These are phyloP conservation scores for Malus hybrid DNA, from an alignment of 331 rosid species.

Conservation along the genomic window DNA sequence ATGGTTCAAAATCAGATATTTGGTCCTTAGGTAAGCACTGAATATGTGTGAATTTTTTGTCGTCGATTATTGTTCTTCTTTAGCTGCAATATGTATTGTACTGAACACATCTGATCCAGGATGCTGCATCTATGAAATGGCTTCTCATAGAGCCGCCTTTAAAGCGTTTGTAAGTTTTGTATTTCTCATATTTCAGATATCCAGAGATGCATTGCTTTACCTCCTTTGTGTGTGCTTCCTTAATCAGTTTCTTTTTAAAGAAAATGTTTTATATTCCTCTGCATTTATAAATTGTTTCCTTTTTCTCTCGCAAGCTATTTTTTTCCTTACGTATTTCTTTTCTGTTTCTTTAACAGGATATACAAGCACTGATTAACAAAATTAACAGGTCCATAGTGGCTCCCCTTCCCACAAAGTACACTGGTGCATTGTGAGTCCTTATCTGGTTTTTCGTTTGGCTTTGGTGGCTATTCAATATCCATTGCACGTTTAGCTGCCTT, in stretches of 20 bases:
- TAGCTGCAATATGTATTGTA: constrained; percentile 8
- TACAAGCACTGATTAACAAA: constrained; percentile 91
- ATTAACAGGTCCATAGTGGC: constrained; percentile 93
- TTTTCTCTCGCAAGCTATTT: background rate
- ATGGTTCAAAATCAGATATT: constrained; percentile 96
- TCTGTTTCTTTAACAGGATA: constrained; percentile 65
- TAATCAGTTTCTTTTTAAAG: background rate
- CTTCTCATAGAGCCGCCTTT: constrained; percentile 77
- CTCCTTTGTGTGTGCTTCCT: background rate
- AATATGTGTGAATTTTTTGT: background rate
- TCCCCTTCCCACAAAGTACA: constrained; percentile 91
- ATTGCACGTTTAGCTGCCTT: background rate
- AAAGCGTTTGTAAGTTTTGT: constrained; percentile 85
- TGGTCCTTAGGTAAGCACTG: constrained; percentile 85
- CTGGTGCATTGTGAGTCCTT: constrained; percentile 78
- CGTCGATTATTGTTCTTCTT: constrained; percentile 6
- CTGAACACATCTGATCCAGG: constrained; percentile 51
- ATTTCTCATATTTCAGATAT: too few species aligned
- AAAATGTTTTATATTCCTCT: background rate
- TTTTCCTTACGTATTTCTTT: background rate
- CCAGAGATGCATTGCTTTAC: too few species aligned
- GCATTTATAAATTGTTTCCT: background rate
- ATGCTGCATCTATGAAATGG: constrained; percentile 96
- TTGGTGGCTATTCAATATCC: background rate
- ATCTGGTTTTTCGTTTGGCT: background rate